phyloP scores from a whole-genome alignment of 192 early-diverging fungal genomes.

The Rhizoclosmatium sp. region DNA sequence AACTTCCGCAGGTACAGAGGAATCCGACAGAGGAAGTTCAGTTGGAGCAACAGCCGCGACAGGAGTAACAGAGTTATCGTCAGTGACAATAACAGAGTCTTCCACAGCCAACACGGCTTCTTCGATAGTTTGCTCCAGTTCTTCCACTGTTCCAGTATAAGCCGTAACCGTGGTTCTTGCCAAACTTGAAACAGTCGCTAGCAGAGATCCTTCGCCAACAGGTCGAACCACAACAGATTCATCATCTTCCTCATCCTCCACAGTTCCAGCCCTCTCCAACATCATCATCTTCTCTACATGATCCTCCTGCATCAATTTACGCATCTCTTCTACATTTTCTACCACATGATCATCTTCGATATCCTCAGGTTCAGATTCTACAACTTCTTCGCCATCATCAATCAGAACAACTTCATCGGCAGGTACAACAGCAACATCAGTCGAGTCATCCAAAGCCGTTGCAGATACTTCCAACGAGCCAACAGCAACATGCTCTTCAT shows the following conservation, averaged over 20 bases:
- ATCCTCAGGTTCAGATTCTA: neutral
- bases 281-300: slow-evolving; percentile 23
- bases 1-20: neutral
- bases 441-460: neutral
- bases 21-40: neutral
- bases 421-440: neutral
- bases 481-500: neutral
- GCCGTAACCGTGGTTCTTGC: neutral
- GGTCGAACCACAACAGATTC: slow-evolving; percentile 3
- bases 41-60: neutral
- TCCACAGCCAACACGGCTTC: neutral
- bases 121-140: neutral
- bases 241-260: slow-evolving; percentile 3
- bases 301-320: neutral
- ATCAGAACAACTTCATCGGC: neutral
- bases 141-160: neutral
- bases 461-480: neutral
- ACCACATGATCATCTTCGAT: neutral
- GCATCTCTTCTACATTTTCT: neutral
- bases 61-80: no score
- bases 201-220: neutral
- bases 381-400: neutral
- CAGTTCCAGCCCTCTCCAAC: neutral
- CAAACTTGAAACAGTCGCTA: neutral
- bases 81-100: neutral